Conservation (phyloP, 2,329 filamentous ascomycete genomes). For the Fulvia fulva region DNA sequence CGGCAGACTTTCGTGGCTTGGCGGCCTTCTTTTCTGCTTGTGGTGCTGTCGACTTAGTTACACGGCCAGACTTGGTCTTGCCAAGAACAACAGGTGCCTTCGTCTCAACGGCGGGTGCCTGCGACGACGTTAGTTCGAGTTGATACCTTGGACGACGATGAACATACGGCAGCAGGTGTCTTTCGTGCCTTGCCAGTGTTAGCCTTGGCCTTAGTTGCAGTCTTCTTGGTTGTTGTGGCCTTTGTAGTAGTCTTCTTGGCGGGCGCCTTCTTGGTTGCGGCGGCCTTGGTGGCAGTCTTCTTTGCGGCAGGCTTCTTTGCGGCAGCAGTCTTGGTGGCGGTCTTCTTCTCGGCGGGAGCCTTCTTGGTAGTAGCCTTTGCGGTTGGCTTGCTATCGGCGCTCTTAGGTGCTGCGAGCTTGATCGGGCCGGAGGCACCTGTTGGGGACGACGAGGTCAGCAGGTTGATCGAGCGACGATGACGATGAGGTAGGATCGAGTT, state of each 20-base stretch:
- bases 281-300: conserved; percentile 39
- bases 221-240: conserved; percentile 29
- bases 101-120: conserved; percentile 65
- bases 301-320: conserved; percentile 54
- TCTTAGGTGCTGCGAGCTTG: conserved; percentile 60
- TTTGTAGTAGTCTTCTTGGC: conserved; percentile 31
- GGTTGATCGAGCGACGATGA: conserved; percentile 3
- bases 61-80: conserved; percentile 83
- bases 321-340: conserved; percentile 38
- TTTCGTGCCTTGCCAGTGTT: conserved; percentile 47
- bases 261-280: conserved; percentile 38
- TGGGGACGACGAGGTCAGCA: conserved; percentile 25
- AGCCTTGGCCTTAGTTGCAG: conserved; percentile 39
- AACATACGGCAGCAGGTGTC: conserved; percentile 34
- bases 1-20: conserved; percentile 41
- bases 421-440: conserved; percentile 79
- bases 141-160: conserved; percentile 8
- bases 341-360: conserved; percentile 37
- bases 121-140: conserved; percentile 14
- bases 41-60: conserved; percentile 64
- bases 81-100: conserved; percentile 63
- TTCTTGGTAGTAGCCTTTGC: conserved; percentile 26
- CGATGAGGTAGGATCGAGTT: conserved; percentile 4
- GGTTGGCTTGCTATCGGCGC: conserved; percentile 39
- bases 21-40: conserved; percentile 42